Percentiles rank a stretch among this genome's conserved stretches.
phyloP scores from a whole-genome alignment of 2,329 filamentous ascomycete species.

The Dactylellina sp. region DNA sequence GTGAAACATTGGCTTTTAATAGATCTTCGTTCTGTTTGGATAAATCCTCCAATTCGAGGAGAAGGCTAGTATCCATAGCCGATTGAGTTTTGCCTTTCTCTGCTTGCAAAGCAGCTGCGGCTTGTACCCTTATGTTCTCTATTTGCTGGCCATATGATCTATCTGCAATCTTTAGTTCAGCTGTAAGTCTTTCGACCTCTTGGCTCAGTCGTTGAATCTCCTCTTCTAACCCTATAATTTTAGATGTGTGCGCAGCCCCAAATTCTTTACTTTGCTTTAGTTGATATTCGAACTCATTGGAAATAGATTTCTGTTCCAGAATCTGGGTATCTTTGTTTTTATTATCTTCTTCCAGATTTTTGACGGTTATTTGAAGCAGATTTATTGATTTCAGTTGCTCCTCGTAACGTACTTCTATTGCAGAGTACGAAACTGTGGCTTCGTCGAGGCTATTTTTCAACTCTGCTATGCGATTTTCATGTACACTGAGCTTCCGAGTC shows the following conservation, averaged over 20 bases:
- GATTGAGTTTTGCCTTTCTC: conserved; percentile 61
- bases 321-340: conserved; percentile 58
- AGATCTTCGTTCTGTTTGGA: conserved; percentile 59
- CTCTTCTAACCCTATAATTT: conserved; percentile 59
- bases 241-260: conserved; percentile 7
- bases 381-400: conserved; percentile 19
- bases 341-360: conserved; percentile 59
- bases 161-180: conserved; percentile 33
- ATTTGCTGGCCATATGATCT: conserved; percentile 29
- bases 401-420: background rate
- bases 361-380: conserved; percentile 50
- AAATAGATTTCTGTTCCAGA: conserved; percentile 14
- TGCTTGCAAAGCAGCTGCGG: conserved; percentile 63
- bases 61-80: conserved; percentile 58
- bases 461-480: conserved; percentile 11
- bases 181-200: conserved; percentile 29
- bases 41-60: conserved; percentile 65
- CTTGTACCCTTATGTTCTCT: conserved; percentile 56
- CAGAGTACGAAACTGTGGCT: background rate
- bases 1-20: conserved; percentile 40
- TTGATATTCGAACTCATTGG: conserved; percentile 18
- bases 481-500: conserved; percentile 10
- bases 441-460: conserved; percentile 23
- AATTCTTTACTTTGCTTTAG: conserved; percentile 21
- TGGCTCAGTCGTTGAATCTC: conserved; percentile 59